Evolutionary conservation across 805 yeast genomes (phyloP), one percentile per base, ranked within the genome.

Genomic region (Ogataea kodamae): DNA sequence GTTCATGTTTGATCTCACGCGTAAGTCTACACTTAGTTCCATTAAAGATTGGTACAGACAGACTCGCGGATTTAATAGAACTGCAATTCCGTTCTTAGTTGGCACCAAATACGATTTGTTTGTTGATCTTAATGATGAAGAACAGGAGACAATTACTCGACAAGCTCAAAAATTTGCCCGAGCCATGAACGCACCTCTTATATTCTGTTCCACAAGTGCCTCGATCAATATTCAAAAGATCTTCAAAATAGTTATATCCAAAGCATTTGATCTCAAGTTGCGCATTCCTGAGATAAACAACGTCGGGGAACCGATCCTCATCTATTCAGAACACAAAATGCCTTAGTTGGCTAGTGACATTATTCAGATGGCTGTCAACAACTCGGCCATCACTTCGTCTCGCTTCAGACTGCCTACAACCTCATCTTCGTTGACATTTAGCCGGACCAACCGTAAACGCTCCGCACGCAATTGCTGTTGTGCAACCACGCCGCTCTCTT

Each of bases 81-180:
- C 89, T 0, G 96, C 97, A 6, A 82, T 90, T 28, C 96, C 97
- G 3, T 75, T 90, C 39, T 66, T 90, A 28, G 82, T 90, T 2
- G 98, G 98, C 3, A 90, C 98, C 1, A 90, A 90, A 55, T 90
- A 84, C 59, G 98, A 90, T 55, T 64, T 78, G 43, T 89, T 90
- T 57, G 78, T 85, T 18, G 88, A 83, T 45, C 62, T 86, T 57
- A 75, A 89, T 28, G 75, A 72, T 22, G 81, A 76, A 36, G 94
- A 89, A 50, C 97, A 90, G 55, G 73, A 76, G 35, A 92, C 85
- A 51, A 74, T 90, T 32, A 85, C 96, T 5, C 75, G 72, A 40
- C 86, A 81, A 54, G 89, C 95, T 10, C 76, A 81, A 59, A 75
- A 78, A 53, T 89, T 82, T 56, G 96, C 97, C 9, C 72, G 68